Conservation (phyloP, 2,329 filamentous ascomycete species). For the Cladorrhinum sp. region DNA sequence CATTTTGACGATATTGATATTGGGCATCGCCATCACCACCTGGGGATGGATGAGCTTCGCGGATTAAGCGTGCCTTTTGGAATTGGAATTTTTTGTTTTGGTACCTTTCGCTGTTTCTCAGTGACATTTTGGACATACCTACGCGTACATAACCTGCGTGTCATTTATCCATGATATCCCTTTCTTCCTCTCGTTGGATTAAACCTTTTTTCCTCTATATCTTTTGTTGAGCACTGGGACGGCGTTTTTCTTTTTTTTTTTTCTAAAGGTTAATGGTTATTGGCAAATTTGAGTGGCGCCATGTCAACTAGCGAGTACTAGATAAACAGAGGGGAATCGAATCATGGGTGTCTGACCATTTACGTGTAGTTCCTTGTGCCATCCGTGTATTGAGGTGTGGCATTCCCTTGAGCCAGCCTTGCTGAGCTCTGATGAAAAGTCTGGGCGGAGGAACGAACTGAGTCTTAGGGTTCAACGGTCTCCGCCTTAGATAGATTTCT, state of each 20-base stretch:
- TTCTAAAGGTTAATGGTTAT: neutral
- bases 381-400: neutral
- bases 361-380: neutral
- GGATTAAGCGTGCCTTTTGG: slow-evolving; percentile 16
- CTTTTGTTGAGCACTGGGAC: neutral
- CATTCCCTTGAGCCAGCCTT: no score
- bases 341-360: neutral
- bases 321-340: neutral
- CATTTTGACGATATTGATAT: slow-evolving; percentile 46
- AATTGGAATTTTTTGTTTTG: neutral
- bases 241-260: neutral
- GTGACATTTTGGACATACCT: neutral
- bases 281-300: neutral
- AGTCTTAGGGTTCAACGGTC: neutral
- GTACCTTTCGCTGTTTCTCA: neutral
- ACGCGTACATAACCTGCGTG: slow-evolving; percentile 3
- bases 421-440: neutral
- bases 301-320: neutral
- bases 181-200: neutral
- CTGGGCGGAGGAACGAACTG: neutral
- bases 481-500: neutral
- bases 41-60: slow-evolving; percentile 49
- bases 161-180: slow-evolving; percentile 8
- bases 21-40: slow-evolving; percentile 39
- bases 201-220: neutral